Percentiles rank a stretch among this genome's conserved stretches.
Evolutionary conservation across 1,284 basidiomycete genomes (phyloP).

Genomic region (Xanthoconium separans): DNA sequence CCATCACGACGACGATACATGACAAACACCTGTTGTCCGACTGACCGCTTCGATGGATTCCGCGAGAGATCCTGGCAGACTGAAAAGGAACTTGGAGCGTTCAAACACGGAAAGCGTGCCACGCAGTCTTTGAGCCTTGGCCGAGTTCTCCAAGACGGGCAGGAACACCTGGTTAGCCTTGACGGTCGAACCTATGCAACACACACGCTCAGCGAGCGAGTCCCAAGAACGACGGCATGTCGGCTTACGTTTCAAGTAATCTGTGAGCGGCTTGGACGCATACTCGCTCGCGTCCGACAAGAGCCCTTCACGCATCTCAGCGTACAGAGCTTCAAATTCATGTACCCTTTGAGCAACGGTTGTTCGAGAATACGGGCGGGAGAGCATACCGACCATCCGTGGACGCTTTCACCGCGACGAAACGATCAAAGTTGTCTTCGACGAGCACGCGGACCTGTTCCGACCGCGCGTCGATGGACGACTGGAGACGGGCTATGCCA

Average conservation of each 20-base stretch:
- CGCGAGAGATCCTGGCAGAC: slow-evolving; percentile 88
- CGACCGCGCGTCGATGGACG: slow-evolving; percentile 84
- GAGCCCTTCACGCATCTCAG: slow-evolving; percentile 92
- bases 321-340: slow-evolving; percentile 71
- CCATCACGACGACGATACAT: slow-evolving; percentile 4
- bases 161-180: slow-evolving; percentile 96
- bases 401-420: slow-evolving; percentile 96
- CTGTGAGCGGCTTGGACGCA: slow-evolving; percentile 79
- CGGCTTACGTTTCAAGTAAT: slow-evolving; percentile 77
- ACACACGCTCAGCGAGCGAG: slow-evolving; percentile 4
- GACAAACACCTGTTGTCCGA: slow-evolving; percentile 9
- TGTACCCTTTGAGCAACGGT: slow-evolving; percentile 7
- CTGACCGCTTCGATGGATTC: slow-evolving; percentile 87
- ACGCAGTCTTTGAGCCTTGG: slow-evolving; percentile 91
- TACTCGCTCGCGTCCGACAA: slow-evolving; percentile 78
- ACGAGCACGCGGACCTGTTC: slow-evolving; percentile 94
- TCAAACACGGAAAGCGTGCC: slow-evolving; percentile 96
- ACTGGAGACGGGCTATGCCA: slow-evolving; percentile 71
- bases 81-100: slow-evolving; percentile 98
- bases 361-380: neutral
- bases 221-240: neutral
- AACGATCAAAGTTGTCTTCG: slow-evolving; percentile 97
- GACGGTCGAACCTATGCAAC: slow-evolving; percentile 66
- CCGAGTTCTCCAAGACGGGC: slow-evolving; percentile 93
- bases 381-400: slow-evolving; percentile 74